phyloP scores from a whole-genome alignment of 208 protist genomes.

The Trypanosoma platydactyli region DNA sequence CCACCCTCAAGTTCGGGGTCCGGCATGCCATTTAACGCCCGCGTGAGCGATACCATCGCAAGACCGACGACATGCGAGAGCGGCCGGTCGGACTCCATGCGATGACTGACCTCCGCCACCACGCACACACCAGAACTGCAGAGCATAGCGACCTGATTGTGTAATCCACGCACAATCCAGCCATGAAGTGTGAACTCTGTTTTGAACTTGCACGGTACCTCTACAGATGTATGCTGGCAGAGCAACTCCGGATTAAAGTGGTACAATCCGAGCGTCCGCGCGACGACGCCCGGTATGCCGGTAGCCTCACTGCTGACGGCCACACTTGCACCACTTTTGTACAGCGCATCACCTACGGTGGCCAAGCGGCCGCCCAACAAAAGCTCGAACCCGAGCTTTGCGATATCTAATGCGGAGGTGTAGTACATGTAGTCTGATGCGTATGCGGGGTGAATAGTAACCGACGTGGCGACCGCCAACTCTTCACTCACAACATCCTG shows the following conservation, averaged over 20 bases:
- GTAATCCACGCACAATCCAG: conserved; percentile 24
- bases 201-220: conserved; percentile 1
- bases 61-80: background rate
- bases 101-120: conserved; percentile 22
- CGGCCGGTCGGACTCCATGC: too few relatives aligned
- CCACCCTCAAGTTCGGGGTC: background rate
- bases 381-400: conserved; percentile 22
- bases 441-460: conserved; percentile 46
- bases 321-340: conserved; percentile 1
- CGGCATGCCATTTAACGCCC: background rate
- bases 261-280: conserved; percentile 34
- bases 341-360: conserved; percentile 3
- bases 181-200: conserved; percentile 27
- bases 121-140: conserved; percentile 26
- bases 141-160: conserved; percentile 42
- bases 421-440: conserved; percentile 69
- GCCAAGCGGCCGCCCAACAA: conserved; percentile 32
- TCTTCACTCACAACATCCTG: conserved; percentile 35
- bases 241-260: conserved; percentile 27
- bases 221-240: conserved; percentile 19
- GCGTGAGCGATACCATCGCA: background rate
- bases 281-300: conserved; percentile 8
- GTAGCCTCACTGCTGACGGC: background rate
- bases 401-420: conserved; percentile 46
- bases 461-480: conserved; percentile 4